A percentile compares a stretch with the other conserved stretches of the same genome.
Evolutionary conservation across 148 eudicot species (phyloP).

Genomic region (Camellia japonica): DNA sequence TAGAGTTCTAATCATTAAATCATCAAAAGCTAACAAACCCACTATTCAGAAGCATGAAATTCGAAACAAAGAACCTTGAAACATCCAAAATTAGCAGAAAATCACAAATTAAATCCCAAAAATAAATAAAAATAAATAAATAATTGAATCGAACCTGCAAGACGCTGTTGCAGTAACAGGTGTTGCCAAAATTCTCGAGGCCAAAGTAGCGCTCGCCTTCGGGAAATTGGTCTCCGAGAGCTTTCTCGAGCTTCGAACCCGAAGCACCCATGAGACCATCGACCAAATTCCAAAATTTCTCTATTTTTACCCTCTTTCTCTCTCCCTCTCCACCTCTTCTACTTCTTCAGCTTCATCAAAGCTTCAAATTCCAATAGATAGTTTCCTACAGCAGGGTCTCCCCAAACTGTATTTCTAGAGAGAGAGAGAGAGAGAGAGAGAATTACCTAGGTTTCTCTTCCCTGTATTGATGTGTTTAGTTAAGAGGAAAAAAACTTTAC

Average conservation of each 20-base stretch:
- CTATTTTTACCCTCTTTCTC: constrained; percentile 17
- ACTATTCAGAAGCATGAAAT: not conserved
- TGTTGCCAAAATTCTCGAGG: constrained; percentile 80
- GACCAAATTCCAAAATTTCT: constrained; percentile 45
- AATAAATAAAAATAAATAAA: not conserved
- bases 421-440: not conserved
- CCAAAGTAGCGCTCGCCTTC: constrained; percentile 88
- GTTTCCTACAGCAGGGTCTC: not conserved
- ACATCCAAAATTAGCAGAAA: not conserved
- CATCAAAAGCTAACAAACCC: not conserved
- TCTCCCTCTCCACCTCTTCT: not conserved
- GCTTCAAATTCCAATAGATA: not conserved
- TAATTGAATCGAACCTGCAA: constrained; percentile 79
- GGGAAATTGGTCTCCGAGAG: constrained; percentile 84
- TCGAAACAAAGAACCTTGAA: not conserved
- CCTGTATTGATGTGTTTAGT: not conserved
- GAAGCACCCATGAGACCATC: constrained; percentile 76
- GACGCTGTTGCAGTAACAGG: constrained; percentile 87
- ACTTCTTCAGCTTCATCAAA: not conserved
- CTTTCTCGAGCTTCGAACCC: constrained; percentile 87
- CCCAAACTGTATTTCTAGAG: not conserved
- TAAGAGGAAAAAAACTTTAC: not conserved
- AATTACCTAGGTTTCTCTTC: not conserved
- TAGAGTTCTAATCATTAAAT: not conserved
- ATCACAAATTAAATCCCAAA: not conserved